phyloP scores from a whole-genome alignment of 495 filamentous ascomycete genomes.

The Penicillium daleae region DNA sequence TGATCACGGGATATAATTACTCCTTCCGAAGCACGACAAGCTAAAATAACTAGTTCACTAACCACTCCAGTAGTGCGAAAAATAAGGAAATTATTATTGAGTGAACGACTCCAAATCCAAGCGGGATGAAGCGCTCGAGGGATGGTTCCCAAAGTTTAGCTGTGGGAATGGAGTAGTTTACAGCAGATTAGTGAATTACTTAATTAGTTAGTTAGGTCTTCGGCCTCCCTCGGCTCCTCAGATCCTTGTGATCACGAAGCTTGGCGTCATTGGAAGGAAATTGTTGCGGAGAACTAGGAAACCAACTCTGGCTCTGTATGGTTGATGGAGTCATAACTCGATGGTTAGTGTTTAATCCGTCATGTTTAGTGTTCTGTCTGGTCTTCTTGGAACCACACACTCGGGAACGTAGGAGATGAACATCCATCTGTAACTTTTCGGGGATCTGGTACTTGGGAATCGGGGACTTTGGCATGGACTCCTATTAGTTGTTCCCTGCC shows the following conservation, averaged over 20 bases:
- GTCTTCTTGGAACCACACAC: not conserved
- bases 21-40: not conserved
- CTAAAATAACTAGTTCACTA: not conserved
- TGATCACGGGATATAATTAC: not conserved
- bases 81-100: not conserved
- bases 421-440: not conserved
- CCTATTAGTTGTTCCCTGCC: not conserved
- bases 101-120: not conserved
- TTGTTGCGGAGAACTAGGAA: not conserved
- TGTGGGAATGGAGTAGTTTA: no score
- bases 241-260: slow-evolving; percentile 31
- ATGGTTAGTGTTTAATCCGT: not conserved
- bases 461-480: slow-evolving; percentile 12
- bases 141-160: slow-evolving; percentile 18
- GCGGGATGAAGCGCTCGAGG: slow-evolving; percentile 3
- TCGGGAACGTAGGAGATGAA: slow-evolving; percentile 2
- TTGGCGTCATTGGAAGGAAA: slow-evolving; percentile 10
- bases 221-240: slow-evolving; percentile 28
- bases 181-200: not conserved
- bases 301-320: not conserved
- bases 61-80: not conserved
- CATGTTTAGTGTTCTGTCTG: not conserved
- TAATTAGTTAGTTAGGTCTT: slow-evolving; percentile 10
- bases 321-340: not conserved
- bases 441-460: slow-evolving; percentile 8